Conservation (phyloP, 768 basidiomycete species). For the Suillus hirtellus region DNA sequence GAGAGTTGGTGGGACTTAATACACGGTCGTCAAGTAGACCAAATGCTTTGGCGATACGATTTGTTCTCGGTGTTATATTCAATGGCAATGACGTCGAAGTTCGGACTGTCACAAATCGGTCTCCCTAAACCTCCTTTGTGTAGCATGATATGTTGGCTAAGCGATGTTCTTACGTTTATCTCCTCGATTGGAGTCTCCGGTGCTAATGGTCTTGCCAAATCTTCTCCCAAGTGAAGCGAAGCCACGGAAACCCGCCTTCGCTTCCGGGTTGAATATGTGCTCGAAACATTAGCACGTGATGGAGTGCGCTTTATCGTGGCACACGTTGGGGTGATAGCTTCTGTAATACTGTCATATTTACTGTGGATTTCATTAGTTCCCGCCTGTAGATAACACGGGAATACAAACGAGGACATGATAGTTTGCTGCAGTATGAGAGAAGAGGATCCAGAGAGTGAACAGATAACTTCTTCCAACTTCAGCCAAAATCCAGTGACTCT, state of each 20-base stretch:
- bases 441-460: too few relatives aligned
- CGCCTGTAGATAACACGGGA: slow-evolving; percentile 1
- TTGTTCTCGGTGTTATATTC: slow-evolving; percentile 65
- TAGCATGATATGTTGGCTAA: slow-evolving; percentile 6
- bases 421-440: neutral
- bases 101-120: slow-evolving; percentile 60
- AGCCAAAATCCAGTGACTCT: neutral
- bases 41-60: slow-evolving; percentile 61
- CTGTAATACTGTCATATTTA: slow-evolving; percentile 23
- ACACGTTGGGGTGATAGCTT: slow-evolving; percentile 26
- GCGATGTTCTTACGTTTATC: slow-evolving; percentile 27
- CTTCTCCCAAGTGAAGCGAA: slow-evolving; percentile 38
- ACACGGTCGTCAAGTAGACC: slow-evolving; percentile 59
- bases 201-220: slow-evolving; percentile 26
- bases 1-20: slow-evolving; percentile 50
- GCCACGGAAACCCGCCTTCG: slow-evolving; percentile 43
- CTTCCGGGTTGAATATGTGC: slow-evolving; percentile 42
- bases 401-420: slow-evolving; percentile 33
- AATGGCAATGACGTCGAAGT: slow-evolving; percentile 54
- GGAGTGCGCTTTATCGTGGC: slow-evolving; percentile 38
- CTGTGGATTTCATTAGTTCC: slow-evolving; percentile 2
- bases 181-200: slow-evolving; percentile 26
- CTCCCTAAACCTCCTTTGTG: slow-evolving; percentile 40
- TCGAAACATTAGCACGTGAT: slow-evolving; percentile 39
- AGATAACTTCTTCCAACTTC: neutral